phyloP scores from a whole-genome alignment of 2,329 filamentous ascomycete species.

The Fusarium agapanthi region DNA sequence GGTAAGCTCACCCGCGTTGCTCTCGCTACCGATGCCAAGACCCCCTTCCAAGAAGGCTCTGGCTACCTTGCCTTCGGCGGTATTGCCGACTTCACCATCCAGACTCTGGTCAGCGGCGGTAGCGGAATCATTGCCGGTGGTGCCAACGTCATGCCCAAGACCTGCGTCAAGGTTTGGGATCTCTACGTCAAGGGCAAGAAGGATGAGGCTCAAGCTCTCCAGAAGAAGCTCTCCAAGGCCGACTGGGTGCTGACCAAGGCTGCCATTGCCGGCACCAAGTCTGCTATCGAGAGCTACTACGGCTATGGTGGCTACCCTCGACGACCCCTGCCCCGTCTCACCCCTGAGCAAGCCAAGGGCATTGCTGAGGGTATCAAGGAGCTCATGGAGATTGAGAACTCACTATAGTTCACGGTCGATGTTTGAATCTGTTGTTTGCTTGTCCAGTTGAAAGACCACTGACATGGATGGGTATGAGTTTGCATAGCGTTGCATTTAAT shows the following conservation, averaged over 20 bases:
- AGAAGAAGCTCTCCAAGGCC: conserved; percentile 79
- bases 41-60: conserved; percentile 64
- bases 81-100: conserved; percentile 86
- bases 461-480: conserved; percentile 13
- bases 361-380: conserved; percentile 68
- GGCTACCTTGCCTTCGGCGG: conserved; percentile 89
- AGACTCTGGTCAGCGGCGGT: conserved; percentile 81
- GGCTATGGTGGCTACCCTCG: conserved; percentile 84
- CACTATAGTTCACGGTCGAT: conserved; percentile 47
- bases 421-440: not conserved
- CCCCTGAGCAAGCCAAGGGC: conserved; percentile 60
- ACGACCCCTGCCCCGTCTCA: conserved; percentile 73
- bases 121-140: conserved; percentile 87
- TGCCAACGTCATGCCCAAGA: conserved; percentile 86
- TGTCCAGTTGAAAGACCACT: not conserved
- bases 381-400: conserved; percentile 72
- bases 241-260: conserved; percentile 87
- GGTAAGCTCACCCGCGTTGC: conserved; percentile 89
- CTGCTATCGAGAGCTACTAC: conserved; percentile 80
- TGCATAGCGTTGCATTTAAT: conserved; percentile 39
- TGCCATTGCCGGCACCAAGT: conserved; percentile 87
- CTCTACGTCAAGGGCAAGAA: conserved; percentile 77
- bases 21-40: conserved; percentile 74
- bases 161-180: conserved; percentile 81
- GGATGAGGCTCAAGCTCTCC: conserved; percentile 77